phyloP scores from a whole-genome alignment of 495 filamentous ascomycete species.

The Lasiosphaeriaceae sp. region DNA sequence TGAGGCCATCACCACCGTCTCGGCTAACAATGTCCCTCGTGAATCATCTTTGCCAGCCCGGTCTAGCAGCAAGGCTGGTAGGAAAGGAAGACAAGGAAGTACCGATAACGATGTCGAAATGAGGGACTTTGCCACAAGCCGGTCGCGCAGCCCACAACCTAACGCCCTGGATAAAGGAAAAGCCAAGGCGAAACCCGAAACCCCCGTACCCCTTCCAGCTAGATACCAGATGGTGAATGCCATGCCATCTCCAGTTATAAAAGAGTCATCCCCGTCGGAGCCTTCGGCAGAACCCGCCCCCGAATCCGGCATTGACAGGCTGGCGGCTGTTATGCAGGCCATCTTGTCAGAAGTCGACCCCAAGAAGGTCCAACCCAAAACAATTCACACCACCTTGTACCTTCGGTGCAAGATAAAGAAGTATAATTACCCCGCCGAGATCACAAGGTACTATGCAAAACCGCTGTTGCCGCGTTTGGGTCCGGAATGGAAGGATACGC shows the following conservation, averaged over 20 bases:
- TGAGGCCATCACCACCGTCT: not conserved
- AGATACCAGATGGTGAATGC: not conserved
- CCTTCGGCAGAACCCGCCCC: not conserved
- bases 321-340: constrained; percentile 14
- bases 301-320: constrained; percentile 10
- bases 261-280: not conserved
- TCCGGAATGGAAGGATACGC: constrained; percentile 26
- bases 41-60: not conserved
- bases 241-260: not conserved
- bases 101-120: constrained; percentile 10
- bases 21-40: not conserved
- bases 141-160: constrained; percentile 10
- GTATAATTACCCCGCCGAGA: constrained; percentile 17
- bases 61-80: constrained; percentile 11
- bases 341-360: constrained; percentile 12
- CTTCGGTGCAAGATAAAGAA: constrained; percentile 31
- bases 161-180: constrained; percentile 5
- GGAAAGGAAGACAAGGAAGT: constrained; percentile 6
- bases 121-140: not conserved
- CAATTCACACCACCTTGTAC: constrained; percentile 21
- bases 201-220: not conserved
- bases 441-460: constrained; percentile 31
- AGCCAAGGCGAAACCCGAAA: constrained; percentile 4
- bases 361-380: constrained; percentile 5
- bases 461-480: constrained; percentile 26